phyloP scores from a whole-genome alignment of 2,329 filamentous ascomycete species.

The Bipolaris zeicola region DNA sequence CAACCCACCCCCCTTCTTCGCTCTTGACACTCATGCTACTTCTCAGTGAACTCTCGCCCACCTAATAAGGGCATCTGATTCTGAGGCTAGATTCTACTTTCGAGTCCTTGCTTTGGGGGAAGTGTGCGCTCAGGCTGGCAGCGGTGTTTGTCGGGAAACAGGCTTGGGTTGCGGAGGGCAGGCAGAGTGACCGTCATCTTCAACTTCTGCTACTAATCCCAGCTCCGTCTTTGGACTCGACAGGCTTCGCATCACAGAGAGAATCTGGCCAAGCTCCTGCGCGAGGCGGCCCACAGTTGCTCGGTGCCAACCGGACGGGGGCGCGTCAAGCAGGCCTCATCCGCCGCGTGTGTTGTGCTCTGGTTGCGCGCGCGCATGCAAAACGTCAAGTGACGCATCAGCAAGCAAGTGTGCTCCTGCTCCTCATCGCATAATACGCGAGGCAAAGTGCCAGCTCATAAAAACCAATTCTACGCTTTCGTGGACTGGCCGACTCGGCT shows the following conservation, averaged over 20 bases:
- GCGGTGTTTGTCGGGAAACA: conserved; percentile 38
- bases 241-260: conserved; percentile 30
- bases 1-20: conserved; percentile 35
- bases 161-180: conserved; percentile 32
- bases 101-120: conserved; percentile 40
- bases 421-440: conserved; percentile 41
- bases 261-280: conserved; percentile 28
- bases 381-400: conserved; percentile 46
- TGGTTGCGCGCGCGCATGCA: conserved; percentile 36
- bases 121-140: conserved; percentile 39
- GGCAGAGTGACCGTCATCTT: conserved; percentile 42
- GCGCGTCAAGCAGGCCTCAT: conserved; percentile 29
- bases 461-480: conserved; percentile 36
- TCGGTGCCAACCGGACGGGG: conserved; percentile 15
- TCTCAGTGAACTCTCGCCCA: conserved; percentile 46
- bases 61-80: conserved; percentile 49
- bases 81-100: conserved; percentile 42
- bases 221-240: conserved; percentile 32
- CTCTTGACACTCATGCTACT: conserved; percentile 42
- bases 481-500: conserved; percentile 39
- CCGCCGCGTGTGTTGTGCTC: conserved; percentile 36
- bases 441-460: conserved; percentile 39
- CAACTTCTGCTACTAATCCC: conserved; percentile 43
- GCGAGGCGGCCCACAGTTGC: conserved; percentile 23
- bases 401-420: conserved; percentile 38